Evolutionary conservation across 1,284 basidiomycete genomes (phyloP), one percentile per base, ranked within the genome.

Genomic region (Schizophyllum amplum): DNA sequence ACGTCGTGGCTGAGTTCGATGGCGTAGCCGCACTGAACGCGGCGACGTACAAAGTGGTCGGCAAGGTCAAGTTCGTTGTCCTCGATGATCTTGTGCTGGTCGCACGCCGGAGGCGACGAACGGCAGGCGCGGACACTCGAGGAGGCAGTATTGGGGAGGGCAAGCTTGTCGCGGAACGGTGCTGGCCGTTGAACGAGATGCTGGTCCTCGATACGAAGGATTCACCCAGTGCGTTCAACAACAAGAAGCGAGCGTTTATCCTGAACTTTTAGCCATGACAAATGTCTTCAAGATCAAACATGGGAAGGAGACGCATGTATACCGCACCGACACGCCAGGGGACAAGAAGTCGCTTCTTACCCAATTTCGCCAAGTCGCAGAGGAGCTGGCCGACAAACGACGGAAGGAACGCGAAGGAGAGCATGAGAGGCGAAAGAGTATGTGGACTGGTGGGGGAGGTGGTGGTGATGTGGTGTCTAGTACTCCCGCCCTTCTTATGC

Each of bases 261-360:
- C 15, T 46, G 4, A 50, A 13, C 47, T 58, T 52, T 55, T 42
- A 58, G 26, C 56, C 55, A 86, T 98, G 75, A 92, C 87, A 17
- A 97, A 98, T 66, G 95, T 97, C 1, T 90, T 99, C 80, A 98
- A 98, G 77, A 87, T 99, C 64, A 84, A 90, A 63, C 84, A 95
- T 55, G 88, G 90, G 6, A 96, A 96, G 70, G 96, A 98, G 72
- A 92, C 89, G 1, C 88, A 92, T 67, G 94, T 99, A 7, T 98
- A 94, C 69, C 83, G 94, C 33, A 92, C 92, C 1, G 89, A 95
- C 59, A 80, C 81, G 5, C 66, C 83, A 0, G 77, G 86, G 27
- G 94, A 98, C 65, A 99, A 99, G 78, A 93, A 91, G 68, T 78
- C 80, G 4, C 75, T 99, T 0, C 76, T 99, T 17, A 72, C 83